phyloP scores from a whole-genome alignment of 768 basidiomycete genomes.

The Mrakia gelida region DNA sequence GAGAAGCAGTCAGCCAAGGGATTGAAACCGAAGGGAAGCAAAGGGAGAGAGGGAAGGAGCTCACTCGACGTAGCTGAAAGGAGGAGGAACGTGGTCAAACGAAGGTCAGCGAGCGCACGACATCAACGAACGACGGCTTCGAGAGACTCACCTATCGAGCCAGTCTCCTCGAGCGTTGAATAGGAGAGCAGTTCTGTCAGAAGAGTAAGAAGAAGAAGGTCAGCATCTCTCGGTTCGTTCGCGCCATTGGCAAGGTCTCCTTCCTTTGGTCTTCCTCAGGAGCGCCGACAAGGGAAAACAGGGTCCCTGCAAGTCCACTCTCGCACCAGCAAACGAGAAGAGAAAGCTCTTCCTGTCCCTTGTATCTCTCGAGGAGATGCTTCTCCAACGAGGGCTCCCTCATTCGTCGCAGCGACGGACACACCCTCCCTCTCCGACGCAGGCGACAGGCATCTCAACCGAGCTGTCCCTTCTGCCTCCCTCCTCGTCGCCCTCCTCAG shows the following conservation, averaged over 20 bases:
- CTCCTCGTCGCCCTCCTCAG: too few relatives aligned
- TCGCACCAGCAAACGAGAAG: too few relatives aligned
- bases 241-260: too few relatives aligned
- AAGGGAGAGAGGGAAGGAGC: constrained; percentile 17
- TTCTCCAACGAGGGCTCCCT: neutral
- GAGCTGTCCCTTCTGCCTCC: too few relatives aligned
- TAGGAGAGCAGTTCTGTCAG: constrained; percentile 42
- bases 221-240: neutral
- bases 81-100: neutral
- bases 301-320: too few relatives aligned
- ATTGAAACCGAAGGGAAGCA: neutral
- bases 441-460: too few relatives aligned
- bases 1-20: neutral
- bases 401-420: neutral
- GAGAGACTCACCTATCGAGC: constrained; percentile 36
- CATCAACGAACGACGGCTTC: neutral
- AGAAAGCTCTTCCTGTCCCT: neutral
- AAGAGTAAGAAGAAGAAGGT: neutral
- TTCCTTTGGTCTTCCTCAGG: too few relatives aligned
- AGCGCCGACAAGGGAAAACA: too few relatives aligned
- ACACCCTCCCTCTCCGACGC: too few relatives aligned
- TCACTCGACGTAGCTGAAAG: constrained; percentile 43
- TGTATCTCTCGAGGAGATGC: neutral
- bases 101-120: neutral
- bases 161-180: constrained; percentile 47